Evolutionary conservation across 805 yeast genomes (phyloP).

Genomic region (Scheffersomyces stipitis): DNA sequence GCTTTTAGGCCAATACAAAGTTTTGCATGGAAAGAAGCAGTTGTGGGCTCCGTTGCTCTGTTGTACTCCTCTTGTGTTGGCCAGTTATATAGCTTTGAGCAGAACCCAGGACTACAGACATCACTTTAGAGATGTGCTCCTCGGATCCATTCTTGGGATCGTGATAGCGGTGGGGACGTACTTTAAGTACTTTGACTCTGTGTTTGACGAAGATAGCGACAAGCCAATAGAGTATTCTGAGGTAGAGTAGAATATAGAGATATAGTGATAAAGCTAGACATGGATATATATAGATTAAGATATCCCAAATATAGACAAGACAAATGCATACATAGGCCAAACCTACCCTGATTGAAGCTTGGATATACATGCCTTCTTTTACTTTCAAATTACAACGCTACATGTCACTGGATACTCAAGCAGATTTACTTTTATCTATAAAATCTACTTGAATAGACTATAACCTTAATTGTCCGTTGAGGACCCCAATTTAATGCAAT

Average conservation of each 20-base stretch:
- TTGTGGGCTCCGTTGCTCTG: conserved; percentile 9
- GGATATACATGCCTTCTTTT: not conserved
- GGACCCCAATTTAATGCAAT: conserved; percentile 50
- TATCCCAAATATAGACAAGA: not conserved
- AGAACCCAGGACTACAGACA: conserved; percentile 29
- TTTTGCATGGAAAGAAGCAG: conserved; percentile 5
- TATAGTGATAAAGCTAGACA: not conserved
- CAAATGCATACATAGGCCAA: not conserved
- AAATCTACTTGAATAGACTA: conserved; percentile 3
- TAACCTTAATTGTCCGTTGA: conserved; percentile 47
- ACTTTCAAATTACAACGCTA: no score
- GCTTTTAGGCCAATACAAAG: conserved; percentile 43
- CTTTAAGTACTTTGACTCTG: conserved; percentile 26
- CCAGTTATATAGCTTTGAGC: conserved; percentile 24
- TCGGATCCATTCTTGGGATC: conserved; percentile 34
- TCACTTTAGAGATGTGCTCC: conserved; percentile 33
- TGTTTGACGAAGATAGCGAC: conserved; percentile 4
- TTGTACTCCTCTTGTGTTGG: conserved; percentile 19
- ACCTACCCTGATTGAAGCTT: not conserved
- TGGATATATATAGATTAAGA: not conserved
- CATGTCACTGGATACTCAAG: no score
- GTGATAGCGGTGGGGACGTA: conserved; percentile 25
- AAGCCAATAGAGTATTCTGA: conserved; percentile 8
- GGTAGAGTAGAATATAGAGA: not conserved
- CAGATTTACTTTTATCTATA: not conserved